Conservation (phyloP, 2,329 filamentous ascomycete species). For the Raffaelea arxii region DNA sequence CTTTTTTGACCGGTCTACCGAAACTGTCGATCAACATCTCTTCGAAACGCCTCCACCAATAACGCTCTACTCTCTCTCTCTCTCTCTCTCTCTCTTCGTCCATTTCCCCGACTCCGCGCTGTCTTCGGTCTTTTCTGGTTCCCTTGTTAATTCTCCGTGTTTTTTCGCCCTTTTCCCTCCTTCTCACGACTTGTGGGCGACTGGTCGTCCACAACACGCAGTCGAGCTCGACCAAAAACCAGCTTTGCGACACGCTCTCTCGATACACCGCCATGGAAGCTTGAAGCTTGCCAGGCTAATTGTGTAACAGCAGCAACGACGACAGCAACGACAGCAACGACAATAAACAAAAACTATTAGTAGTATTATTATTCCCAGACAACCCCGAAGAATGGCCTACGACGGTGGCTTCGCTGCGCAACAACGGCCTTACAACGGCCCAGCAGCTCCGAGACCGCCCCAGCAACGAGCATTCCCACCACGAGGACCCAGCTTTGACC, state of each 20-base stretch:
- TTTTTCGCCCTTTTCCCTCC: constrained; percentile 1
- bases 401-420: constrained; percentile 33
- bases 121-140: too few species aligned
- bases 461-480: constrained; percentile 26
- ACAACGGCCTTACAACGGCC: constrained; percentile 39
- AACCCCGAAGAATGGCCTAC: constrained; percentile 38
- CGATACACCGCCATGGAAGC: constrained; percentile 1
- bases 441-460: constrained; percentile 29
- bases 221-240: background rate
- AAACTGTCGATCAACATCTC: constrained; percentile 29
- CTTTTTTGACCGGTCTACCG: constrained; percentile 15
- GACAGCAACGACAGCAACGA: too few species aligned
- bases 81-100: background rate
- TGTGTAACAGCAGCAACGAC: too few species aligned
- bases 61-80: background rate
- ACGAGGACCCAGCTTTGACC: constrained; percentile 30
- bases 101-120: too few species aligned
- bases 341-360: too few species aligned
- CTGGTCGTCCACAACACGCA: constrained; percentile 12
- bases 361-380: constrained; percentile 1
- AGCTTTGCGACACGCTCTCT: background rate
- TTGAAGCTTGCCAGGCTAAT: too few species aligned
- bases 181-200: constrained; percentile 5
- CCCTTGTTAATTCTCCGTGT: constrained; percentile 6
- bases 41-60: constrained; percentile 21